Conservation (phyloP, 164 flowering plant species). For the Vitis labrusca region DNA sequence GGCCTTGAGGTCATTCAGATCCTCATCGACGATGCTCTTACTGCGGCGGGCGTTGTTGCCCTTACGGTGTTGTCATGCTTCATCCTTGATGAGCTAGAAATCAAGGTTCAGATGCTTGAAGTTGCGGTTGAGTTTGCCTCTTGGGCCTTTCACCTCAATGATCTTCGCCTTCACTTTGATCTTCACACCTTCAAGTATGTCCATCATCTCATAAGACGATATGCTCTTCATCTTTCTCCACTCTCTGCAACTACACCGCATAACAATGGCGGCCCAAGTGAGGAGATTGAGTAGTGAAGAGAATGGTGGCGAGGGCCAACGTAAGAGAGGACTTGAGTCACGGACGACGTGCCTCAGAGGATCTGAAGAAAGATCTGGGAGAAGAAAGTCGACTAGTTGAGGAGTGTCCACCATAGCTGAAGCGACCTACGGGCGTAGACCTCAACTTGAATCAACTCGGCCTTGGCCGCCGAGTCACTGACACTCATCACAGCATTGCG, state of each 20-base stretch:
- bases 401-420: conserved; percentile 57
- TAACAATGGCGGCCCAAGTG: too few species aligned
- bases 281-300: neutral
- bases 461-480: conserved; percentile 23
- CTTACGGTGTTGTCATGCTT: neutral
- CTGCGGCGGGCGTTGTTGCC: too few species aligned
- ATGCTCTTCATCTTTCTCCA: conserved; percentile 50
- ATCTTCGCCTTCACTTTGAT: conserved; percentile 52
- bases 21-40: too few species aligned
- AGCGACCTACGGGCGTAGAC: conserved; percentile 42
- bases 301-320: conserved; percentile 35
- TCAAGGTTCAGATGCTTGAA: conserved; percentile 68
- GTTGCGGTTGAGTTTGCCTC: conserved; percentile 49
- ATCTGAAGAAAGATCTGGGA: conserved; percentile 74
- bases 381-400: conserved; percentile 71
- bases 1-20: too few species aligned
- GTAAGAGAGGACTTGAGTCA: conserved; percentile 37
- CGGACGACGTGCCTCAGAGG: conserved; percentile 40
- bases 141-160: conserved; percentile 52
- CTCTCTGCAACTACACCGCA: neutral
- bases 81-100: conserved; percentile 49
- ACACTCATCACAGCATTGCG: conserved; percentile 3
- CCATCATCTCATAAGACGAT: conserved; percentile 57
- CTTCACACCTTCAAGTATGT: conserved; percentile 51
- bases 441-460: conserved; percentile 56